A percentile compares a stretch with the other conserved stretches of the same genome.
These are phyloP conservation scores for Erythrophleum ivorense DNA, from an alignment of 331 rosid species.

Conservation along the genomic window DNA sequence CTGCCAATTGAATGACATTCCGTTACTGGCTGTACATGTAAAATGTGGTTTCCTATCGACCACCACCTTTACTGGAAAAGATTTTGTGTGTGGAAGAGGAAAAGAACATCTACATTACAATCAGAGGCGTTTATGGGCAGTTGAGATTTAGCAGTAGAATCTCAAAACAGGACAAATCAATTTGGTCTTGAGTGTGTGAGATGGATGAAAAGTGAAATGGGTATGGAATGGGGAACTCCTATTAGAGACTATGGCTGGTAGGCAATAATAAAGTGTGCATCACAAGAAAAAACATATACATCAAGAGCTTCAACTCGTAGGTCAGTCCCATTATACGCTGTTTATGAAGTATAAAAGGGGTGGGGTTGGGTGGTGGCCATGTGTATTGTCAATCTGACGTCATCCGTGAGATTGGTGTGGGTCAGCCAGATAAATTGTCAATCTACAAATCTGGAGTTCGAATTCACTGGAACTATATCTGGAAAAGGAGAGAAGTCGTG, in stretches of 20 bases:
- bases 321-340: neutral
- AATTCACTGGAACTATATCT: slow-evolving; percentile 1
- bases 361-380: neutral
- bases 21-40: slow-evolving; percentile 17
- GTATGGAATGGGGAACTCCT: neutral
- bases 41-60: slow-evolving; percentile 27
- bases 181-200: neutral
- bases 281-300: neutral
- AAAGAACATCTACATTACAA: neutral
- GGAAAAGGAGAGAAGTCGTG: neutral
- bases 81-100: neutral
- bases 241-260: neutral
- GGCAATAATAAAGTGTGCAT: neutral
- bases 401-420: slow-evolving; percentile 16
- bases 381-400: slow-evolving; percentile 6
- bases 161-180: neutral
- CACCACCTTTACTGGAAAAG: slow-evolving; percentile 10
- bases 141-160: neutral
- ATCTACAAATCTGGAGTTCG: slow-evolving; percentile 41
- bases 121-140: neutral
- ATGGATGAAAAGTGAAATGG: neutral
- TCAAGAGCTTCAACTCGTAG: neutral
- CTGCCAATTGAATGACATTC: neutral
- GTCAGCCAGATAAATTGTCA: neutral
- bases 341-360: neutral